These are phyloP conservation scores for Gleditsia sinensis DNA, from an alignment of 306 rosid species.

Conservation along the genomic window DNA sequence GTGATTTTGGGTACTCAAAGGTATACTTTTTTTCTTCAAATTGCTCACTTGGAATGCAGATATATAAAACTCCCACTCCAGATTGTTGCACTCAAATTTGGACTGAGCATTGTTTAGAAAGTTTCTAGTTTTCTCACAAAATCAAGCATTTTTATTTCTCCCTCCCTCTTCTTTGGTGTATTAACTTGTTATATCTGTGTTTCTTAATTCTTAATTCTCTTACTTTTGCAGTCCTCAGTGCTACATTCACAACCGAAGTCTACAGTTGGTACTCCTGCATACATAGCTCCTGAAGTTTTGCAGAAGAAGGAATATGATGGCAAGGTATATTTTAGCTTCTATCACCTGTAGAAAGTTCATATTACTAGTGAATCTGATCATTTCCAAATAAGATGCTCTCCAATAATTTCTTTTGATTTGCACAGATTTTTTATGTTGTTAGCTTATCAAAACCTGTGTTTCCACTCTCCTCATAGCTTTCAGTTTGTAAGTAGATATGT, in stretches of 20 bases:
- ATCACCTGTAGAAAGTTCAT: neutral
- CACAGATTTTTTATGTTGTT: neutral
- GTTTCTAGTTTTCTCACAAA: constrained; percentile 23
- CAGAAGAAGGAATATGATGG: constrained; percentile 98
- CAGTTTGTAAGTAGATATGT: neutral
- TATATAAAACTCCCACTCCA: neutral
- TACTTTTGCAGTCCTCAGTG: constrained; percentile 75
- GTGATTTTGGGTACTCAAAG: constrained; percentile 97
- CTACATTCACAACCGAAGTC: constrained; percentile 97
- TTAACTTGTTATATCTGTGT: constrained; percentile 28
- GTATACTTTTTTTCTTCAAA: constrained; percentile 41
- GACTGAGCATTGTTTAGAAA: constrained; percentile 14
- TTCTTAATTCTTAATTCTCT: constrained; percentile 32
- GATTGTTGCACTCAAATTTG: neutral
- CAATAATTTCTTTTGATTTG: neutral
- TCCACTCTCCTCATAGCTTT: neutral
- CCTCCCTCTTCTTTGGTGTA: neutral
- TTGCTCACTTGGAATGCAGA: neutral
- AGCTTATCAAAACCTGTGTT: neutral
- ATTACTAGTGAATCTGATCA: neutral
- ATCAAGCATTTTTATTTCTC: constrained; percentile 5
- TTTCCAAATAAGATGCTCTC: neutral
- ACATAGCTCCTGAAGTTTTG: constrained; percentile 94
- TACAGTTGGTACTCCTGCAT: constrained; percentile 97
- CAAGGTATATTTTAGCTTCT: constrained; percentile 60